Conservation (phyloP, 2,329 filamentous ascomycete species). For the Pestalotiopsis sp. region DNA sequence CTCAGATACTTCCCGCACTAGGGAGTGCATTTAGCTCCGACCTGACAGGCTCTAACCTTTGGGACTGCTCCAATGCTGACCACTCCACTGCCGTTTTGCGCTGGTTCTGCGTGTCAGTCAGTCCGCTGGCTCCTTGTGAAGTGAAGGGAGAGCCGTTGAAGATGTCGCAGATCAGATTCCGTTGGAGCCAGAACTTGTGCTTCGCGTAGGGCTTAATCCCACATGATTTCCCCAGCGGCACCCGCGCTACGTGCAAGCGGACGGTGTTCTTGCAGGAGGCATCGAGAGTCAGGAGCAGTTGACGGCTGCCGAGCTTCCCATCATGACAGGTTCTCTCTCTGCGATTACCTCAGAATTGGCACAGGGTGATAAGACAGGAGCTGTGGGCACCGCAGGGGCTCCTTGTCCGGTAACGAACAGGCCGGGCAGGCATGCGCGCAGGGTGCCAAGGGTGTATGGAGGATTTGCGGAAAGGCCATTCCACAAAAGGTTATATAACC, state of each 20-base stretch:
- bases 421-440: no score
- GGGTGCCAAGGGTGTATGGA: not conserved
- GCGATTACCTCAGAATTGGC: not conserved
- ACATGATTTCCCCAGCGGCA: not conserved
- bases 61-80: not conserved
- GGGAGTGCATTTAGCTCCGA: not conserved
- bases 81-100: not conserved
- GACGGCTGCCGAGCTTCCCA: no score
- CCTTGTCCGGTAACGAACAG: not conserved
- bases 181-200: no score
- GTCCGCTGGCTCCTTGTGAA: not conserved
- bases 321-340: not conserved
- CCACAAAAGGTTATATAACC: not conserved
- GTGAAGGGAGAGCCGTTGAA: not conserved
- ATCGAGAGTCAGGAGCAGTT: not conserved
- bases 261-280: not conserved
- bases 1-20: not conserved
- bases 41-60: not conserved
- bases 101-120: not conserved
- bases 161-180: not conserved
- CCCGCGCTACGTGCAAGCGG: not conserved
- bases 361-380: not conserved
- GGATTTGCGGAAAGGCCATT: not conserved
- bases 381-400: not conserved
- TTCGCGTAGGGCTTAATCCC: no score